These are phyloP conservation scores for Skeletonema tropicum DNA, from an alignment of 108 stramenopile species.

Conservation along the genomic window DNA sequence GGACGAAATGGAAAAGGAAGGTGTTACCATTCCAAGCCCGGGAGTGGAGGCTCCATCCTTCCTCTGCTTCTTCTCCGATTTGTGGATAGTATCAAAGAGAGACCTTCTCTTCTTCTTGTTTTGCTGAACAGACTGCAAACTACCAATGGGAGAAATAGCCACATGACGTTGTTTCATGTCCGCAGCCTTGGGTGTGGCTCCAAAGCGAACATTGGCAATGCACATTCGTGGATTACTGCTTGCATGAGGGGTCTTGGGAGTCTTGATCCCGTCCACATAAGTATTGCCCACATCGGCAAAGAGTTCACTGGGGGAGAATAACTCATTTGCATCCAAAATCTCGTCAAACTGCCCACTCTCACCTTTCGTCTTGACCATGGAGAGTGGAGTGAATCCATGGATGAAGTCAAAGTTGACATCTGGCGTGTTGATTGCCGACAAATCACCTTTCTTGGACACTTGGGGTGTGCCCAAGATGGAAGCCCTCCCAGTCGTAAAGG, in stretches of 20 bases:
- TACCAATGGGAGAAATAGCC: constrained; percentile 41
- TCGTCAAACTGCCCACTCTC: not conserved
- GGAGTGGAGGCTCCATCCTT: constrained; percentile 10
- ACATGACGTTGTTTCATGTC: constrained; percentile 41
- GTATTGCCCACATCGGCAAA: constrained; percentile 9
- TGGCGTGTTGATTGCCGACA: constrained; percentile 31
- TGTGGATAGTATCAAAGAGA: constrained; percentile 16
- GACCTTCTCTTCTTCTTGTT: constrained; percentile 34
- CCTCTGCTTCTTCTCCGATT: constrained; percentile 14
- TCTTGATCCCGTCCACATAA: constrained; percentile 29
- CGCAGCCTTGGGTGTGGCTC: constrained; percentile 13
- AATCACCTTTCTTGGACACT: constrained; percentile 15
- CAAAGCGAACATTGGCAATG: constrained; percentile 49
- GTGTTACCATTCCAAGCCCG: constrained; percentile 31
- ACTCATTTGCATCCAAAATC: constrained; percentile 10
- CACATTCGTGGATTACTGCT: constrained; percentile 37
- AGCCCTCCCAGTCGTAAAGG: constrained; percentile 29
- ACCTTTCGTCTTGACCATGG: constrained; percentile 19
- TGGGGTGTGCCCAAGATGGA: constrained; percentile 44
- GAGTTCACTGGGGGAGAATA: constrained; percentile 3
- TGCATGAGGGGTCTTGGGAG: constrained; percentile 50
- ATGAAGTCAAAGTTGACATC: constrained; percentile 24
- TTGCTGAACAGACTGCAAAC: constrained; percentile 10
- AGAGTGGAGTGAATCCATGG: constrained; percentile 42
- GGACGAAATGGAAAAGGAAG: constrained; percentile 38